phyloP scores from a whole-genome alignment of 495 filamentous ascomycete species.

The Evansstolkia leycettana region DNA sequence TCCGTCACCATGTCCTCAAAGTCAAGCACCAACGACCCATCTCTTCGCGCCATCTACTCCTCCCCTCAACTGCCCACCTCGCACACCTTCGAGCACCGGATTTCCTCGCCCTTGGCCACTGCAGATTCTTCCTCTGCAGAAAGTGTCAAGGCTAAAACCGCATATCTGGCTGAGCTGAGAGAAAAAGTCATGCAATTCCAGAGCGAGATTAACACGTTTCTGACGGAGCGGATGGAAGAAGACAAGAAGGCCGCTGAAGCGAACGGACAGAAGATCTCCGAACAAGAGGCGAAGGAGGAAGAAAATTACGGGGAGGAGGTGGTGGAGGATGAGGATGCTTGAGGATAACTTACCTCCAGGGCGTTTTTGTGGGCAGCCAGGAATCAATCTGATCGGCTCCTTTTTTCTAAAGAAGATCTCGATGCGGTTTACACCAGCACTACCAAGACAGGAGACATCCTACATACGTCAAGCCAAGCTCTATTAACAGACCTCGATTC shows the following conservation, averaged over 20 bases:
- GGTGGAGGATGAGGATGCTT: slow-evolving; percentile 37
- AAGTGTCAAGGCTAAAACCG: slow-evolving; percentile 39
- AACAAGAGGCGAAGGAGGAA: slow-evolving; percentile 57
- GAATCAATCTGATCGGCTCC: too few species aligned
- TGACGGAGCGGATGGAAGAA: slow-evolving; percentile 82
- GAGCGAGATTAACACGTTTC: slow-evolving; percentile 62
- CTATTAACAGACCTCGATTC: too few species aligned
- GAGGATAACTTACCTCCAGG: too few species aligned
- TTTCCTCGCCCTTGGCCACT: slow-evolving; percentile 25
- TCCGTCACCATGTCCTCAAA: too few species aligned
- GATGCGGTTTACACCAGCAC: too few species aligned
- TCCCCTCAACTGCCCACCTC: slow-evolving; percentile 28
- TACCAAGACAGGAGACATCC: slow-evolving; percentile 2
- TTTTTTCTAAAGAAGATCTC: too few species aligned
- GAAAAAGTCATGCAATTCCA: slow-evolving; percentile 49
- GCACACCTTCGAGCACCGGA: slow-evolving; percentile 30
- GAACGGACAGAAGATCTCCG: slow-evolving; percentile 33
- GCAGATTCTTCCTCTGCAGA: slow-evolving; percentile 16
- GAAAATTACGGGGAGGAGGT: slow-evolving; percentile 80
- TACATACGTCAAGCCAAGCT: too few species aligned
- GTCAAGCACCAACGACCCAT: too few species aligned
- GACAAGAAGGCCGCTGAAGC: slow-evolving; percentile 47
- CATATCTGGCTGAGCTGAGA: slow-evolving; percentile 59
- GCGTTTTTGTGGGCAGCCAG: too few species aligned
- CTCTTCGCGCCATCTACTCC: slow-evolving; percentile 44